Conservation (phyloP, 2,329 filamentous ascomycete genomes). For the Chaetomiaceae sp. region DNA sequence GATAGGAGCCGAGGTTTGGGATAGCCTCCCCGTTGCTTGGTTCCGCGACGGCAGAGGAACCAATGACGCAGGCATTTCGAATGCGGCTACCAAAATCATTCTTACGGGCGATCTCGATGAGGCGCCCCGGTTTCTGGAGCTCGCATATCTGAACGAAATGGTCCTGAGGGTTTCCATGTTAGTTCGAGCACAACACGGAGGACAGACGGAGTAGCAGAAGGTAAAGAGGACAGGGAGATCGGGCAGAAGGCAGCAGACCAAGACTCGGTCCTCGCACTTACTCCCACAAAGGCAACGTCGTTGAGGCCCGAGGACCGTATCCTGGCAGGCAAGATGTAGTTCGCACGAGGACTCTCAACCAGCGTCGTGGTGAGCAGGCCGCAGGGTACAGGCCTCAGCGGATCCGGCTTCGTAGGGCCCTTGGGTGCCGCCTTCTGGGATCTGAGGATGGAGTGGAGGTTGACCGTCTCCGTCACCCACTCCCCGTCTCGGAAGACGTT, state of each 20-base stretch:
- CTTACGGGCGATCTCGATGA: slow-evolving; percentile 73
- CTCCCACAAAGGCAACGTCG: slow-evolving; percentile 82
- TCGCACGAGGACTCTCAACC: slow-evolving; percentile 67
- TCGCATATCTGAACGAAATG: slow-evolving; percentile 77
- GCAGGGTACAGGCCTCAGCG: slow-evolving; percentile 45
- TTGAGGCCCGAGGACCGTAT: slow-evolving; percentile 65
- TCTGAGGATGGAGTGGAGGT: slow-evolving; percentile 40
- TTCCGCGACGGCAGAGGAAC: slow-evolving; percentile 38
- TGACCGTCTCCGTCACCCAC: slow-evolving; percentile 53
- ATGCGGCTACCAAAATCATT: slow-evolving; percentile 75
- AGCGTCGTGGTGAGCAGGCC: slow-evolving; percentile 77
- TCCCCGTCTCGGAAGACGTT: slow-evolving; percentile 49
- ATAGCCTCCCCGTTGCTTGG: slow-evolving; percentile 31
- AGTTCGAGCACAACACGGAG: not conserved
- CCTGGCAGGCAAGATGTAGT: slow-evolving; percentile 74
- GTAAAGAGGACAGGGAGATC: too few species aligned
- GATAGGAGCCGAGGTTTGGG: slow-evolving; percentile 12
- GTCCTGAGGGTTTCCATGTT: slow-evolving; percentile 46
- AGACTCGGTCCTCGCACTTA: slow-evolving; percentile 40
- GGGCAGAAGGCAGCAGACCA: too few species aligned
- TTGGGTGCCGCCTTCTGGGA: slow-evolving; percentile 32
- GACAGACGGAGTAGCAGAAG: too few species aligned
- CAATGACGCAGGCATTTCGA: slow-evolving; percentile 71
- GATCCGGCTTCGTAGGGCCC: slow-evolving; percentile 28
- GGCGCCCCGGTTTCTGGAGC: slow-evolving; percentile 61